Percentiles rank a stretch among this genome's conserved stretches.
phyloP scores from a whole-genome alignment of 495 filamentous ascomycete genomes.

The Elasticomyces elasticus region DNA sequence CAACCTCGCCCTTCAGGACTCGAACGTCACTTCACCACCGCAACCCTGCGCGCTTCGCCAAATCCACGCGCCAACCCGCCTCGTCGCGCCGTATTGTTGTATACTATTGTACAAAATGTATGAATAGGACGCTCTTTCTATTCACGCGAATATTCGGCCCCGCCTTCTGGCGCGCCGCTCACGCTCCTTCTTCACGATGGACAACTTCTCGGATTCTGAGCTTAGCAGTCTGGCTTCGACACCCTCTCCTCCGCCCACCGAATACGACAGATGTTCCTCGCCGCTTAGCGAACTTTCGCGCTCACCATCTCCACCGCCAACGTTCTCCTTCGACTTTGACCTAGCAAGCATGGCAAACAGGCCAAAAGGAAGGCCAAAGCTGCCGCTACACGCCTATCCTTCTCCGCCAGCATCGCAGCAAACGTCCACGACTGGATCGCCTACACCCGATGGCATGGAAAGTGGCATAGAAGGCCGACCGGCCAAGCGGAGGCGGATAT shows the following conservation, averaged over 20 bases:
- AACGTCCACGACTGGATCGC: slow-evolving; percentile 31
- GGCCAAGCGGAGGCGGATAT: slow-evolving; percentile 59
- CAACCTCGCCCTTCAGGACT: too few species aligned
- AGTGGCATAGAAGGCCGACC: slow-evolving; percentile 42
- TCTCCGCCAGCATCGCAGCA: slow-evolving; percentile 52
- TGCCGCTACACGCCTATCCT: slow-evolving; percentile 31
- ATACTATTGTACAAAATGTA: too few species aligned
- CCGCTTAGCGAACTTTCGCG: slow-evolving; percentile 43
- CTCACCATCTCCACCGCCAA: slow-evolving; percentile 55
- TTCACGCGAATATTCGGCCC: too few species aligned
- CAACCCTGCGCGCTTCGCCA: too few species aligned
- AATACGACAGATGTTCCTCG: slow-evolving; percentile 34
- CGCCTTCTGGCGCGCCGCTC: too few species aligned
- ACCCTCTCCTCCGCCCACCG: neutral
- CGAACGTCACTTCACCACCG: too few species aligned
- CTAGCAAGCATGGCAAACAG: slow-evolving; percentile 3
- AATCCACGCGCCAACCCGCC: too few species aligned
- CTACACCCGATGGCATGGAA: slow-evolving; percentile 29
- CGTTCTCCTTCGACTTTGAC: slow-evolving; percentile 33
- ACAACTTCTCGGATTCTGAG: too few species aligned
- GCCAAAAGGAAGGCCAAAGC: neutral
- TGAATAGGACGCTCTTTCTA: too few species aligned
- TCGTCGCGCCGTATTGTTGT: too few species aligned
- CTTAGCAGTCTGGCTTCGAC: too few species aligned
- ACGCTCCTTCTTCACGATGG: too few species aligned